Conservation (phyloP, 148 eudicot genomes). For the Dysphania ambrosioides region DNA sequence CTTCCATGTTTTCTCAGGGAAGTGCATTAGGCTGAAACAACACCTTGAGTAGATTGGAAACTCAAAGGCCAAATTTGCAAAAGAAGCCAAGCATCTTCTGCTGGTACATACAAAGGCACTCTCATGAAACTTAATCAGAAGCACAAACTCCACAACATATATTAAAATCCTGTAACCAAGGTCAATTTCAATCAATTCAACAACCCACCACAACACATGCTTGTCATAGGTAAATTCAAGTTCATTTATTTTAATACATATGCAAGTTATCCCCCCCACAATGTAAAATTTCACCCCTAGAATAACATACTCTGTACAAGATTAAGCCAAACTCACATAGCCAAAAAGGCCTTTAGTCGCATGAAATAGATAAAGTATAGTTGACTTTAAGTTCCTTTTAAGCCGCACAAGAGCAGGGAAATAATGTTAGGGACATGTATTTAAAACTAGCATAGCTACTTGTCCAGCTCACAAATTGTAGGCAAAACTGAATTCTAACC, state of each 20-base stretch:
- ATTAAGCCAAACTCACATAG: neutral
- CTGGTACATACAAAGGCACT: conserved; percentile 47
- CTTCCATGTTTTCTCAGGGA: neutral
- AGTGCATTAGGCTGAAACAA: too few relatives aligned
- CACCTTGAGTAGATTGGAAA: conserved; percentile 81
- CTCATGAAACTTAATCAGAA: conserved; percentile 54
- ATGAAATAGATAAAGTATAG: neutral
- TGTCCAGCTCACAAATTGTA: neutral
- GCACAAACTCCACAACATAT: conserved; percentile 74
- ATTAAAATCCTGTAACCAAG: conserved; percentile 67
- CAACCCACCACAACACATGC: too few relatives aligned
- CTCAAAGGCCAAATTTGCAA: conserved; percentile 47
- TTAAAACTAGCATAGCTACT: neutral
- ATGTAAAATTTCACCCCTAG: neutral
- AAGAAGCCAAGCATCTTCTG: conserved; percentile 62
- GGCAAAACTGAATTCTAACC: conserved; percentile 32
- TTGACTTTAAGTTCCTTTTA: neutral
- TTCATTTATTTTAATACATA: too few relatives aligned
- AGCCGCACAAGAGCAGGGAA: neutral
- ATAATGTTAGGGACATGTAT: neutral
- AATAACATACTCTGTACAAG: too few relatives aligned
- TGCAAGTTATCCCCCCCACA: neutral
- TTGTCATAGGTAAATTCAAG: too few relatives aligned
- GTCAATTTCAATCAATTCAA: conserved; percentile 7
- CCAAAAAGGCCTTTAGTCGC: neutral